A percentile compares a stretch with the other conserved stretches of the same genome.
These are phyloP conservation scores for Apiotrichum brassicae DNA, from an alignment of 1,284 basidiomycete species.

Conservation along the genomic window DNA sequence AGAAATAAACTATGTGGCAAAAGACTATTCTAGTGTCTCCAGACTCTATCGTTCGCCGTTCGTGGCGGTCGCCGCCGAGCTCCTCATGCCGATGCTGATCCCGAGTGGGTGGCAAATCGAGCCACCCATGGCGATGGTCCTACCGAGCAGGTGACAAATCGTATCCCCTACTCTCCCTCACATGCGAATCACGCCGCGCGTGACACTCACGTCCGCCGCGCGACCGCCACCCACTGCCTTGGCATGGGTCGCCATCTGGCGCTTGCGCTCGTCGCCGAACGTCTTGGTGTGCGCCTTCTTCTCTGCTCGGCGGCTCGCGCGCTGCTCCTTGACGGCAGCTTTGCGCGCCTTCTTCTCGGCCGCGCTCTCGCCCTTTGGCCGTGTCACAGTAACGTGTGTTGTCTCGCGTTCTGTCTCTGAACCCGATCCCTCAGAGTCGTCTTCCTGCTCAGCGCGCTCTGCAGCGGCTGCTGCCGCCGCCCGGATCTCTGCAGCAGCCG, in stretches of 20 bases:
- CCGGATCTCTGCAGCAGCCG: conserved; percentile 12
- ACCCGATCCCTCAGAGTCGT: conserved; percentile 45
- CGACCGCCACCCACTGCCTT: conserved; percentile 42
- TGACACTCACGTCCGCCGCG: conserved; percentile 42
- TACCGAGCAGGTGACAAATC: too few relatives aligned
- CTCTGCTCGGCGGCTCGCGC: conserved; percentile 64
- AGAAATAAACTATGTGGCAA: too few relatives aligned
- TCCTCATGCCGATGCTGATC: too few relatives aligned
- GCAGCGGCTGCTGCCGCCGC: conserved; percentile 14
- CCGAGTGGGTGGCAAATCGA: too few relatives aligned
- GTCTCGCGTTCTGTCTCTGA: conserved; percentile 43
- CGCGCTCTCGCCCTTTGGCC: conserved; percentile 69
- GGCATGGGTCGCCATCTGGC: conserved; percentile 55
- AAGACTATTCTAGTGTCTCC: too few relatives aligned
- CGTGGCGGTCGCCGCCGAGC: too few relatives aligned
- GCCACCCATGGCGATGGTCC: too few relatives aligned
- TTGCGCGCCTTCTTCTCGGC: conserved; percentile 87
- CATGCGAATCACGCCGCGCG: background rate
- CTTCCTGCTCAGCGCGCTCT: conserved; percentile 27
- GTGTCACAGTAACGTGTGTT: conserved; percentile 50
- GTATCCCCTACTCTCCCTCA: background rate
- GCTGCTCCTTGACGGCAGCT: conserved; percentile 73
- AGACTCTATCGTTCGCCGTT: too few relatives aligned
- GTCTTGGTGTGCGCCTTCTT: conserved; percentile 74
- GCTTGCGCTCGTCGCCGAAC: conserved; percentile 67